phyloP scores from a whole-genome alignment of 1,139 yeast genomes.

The Saccharomyces hybrid region DNA sequence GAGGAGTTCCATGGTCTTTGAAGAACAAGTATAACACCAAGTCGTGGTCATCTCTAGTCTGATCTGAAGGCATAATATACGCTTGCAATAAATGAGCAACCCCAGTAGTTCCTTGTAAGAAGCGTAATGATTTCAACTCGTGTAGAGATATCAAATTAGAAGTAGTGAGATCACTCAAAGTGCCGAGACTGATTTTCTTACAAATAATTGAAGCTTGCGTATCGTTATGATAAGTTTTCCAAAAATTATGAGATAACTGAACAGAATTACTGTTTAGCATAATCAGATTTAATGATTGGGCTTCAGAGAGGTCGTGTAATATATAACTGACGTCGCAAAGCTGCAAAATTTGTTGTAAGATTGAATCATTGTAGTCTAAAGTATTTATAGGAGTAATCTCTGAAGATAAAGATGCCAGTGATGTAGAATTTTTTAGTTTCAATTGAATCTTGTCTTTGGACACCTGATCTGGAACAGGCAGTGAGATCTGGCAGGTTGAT shows the following conservation, averaged over 20 bases:
- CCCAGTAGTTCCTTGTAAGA: neutral
- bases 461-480: slow-evolving; percentile 48
- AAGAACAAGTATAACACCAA: neutral
- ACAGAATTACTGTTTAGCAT: slow-evolving; percentile 17
- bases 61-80: slow-evolving; percentile 7
- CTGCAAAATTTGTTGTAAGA: slow-evolving; percentile 22
- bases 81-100: slow-evolving; percentile 1
- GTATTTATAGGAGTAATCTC: slow-evolving; percentile 15
- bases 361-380: slow-evolving; percentile 23
- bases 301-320: slow-evolving; percentile 2
- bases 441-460: slow-evolving; percentile 47
- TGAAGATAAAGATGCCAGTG: slow-evolving; percentile 39
- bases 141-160: slow-evolving; percentile 18
- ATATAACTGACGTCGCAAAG: slow-evolving; percentile 20
- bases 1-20: neutral
- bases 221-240: slow-evolving; percentile 9
- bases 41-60: neutral
- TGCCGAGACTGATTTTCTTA: slow-evolving; percentile 17
- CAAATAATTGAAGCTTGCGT: slow-evolving; percentile 10
- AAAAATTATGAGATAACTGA: slow-evolving; percentile 16
- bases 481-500: slow-evolving; percentile 36
- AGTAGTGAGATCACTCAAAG: slow-evolving; percentile 15
- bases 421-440: slow-evolving; percentile 46
- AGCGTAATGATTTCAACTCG: slow-evolving; percentile 10
- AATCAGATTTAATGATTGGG: slow-evolving; percentile 19